Conservation (phyloP, 768 basidiomycete genomes). For the Strobilomyces dryophilus region DNA sequence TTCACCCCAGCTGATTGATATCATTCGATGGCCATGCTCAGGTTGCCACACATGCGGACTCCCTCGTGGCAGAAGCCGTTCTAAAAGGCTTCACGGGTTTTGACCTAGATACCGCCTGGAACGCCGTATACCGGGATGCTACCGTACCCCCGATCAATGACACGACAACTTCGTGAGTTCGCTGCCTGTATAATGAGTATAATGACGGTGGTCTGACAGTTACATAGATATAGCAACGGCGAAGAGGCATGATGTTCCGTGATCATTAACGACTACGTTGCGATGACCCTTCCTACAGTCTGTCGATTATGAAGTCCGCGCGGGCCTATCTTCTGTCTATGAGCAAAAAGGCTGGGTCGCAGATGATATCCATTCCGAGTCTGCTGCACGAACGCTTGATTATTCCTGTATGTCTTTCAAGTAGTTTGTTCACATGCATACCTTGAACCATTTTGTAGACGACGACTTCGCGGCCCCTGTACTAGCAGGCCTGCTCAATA, state of each 20-base stretch:
- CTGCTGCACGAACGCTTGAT: constrained; percentile 72
- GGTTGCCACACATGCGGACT: constrained; percentile 80
- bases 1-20: background rate
- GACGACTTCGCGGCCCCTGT: constrained; percentile 32
- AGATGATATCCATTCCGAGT: constrained; percentile 49
- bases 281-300: constrained; percentile 34
- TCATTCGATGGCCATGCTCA: constrained; percentile 17
- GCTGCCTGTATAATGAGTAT: background rate
- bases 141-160: constrained; percentile 60
- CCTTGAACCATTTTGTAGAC: constrained; percentile 37
- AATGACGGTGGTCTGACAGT: background rate
- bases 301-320: constrained; percentile 78
- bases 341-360: constrained; percentile 47
- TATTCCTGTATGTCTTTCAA: constrained; percentile 58
- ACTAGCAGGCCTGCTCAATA: constrained; percentile 52
- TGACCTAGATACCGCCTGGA: constrained; percentile 61
- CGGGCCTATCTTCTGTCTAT: constrained; percentile 48
- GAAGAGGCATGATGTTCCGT: constrained; percentile 20
- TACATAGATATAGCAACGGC: constrained; percentile 21
- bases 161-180: constrained; percentile 42
- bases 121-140: constrained; percentile 72
- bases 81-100: constrained; percentile 63
- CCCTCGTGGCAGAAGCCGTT: constrained; percentile 68
- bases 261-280: background rate
- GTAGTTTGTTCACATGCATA: background rate